These are phyloP conservation scores for Millerozyma miso DNA, from an alignment of 805 yeast genomes.

Conservation along the genomic window DNA sequence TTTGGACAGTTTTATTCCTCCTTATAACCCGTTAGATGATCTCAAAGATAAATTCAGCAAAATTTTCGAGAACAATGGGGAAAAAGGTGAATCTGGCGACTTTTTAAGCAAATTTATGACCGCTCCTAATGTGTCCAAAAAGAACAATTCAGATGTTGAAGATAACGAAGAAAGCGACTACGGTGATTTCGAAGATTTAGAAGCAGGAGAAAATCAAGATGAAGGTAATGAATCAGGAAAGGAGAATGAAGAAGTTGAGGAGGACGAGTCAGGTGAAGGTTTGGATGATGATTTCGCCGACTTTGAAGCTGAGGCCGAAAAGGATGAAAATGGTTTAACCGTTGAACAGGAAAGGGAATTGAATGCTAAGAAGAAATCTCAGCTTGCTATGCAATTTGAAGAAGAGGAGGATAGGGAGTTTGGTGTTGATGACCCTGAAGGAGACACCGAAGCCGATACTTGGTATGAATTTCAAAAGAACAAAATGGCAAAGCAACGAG, in stretches of 20 bases:
- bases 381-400: conserved; percentile 84
- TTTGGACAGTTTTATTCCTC: conserved; percentile 35
- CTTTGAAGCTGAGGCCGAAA: conserved; percentile 25
- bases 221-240: conserved; percentile 42
- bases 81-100: conserved; percentile 35
- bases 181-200: conserved; percentile 57
- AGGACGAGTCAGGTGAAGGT: conserved; percentile 25
- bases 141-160: conserved; percentile 18
- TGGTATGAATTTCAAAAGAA: conserved; percentile 98
- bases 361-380: conserved; percentile 87
- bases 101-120: conserved; percentile 48
- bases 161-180: conserved; percentile 42
- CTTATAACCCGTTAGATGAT: conserved; percentile 37
- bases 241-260: conserved; percentile 51
- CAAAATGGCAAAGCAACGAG: conserved; percentile 92
- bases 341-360: conserved; percentile 71
- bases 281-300: conserved; percentile 41
- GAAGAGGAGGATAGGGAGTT: conserved; percentile 62
- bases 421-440: conserved; percentile 78
- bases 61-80: conserved; percentile 30
- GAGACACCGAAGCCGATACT: conserved; percentile 72
- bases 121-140: conserved; percentile 44
- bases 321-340: conserved; percentile 34
- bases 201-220: conserved; percentile 24
- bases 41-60: conserved; percentile 44